Conservation (phyloP, 192 early-diverging fungal genomes). For the Oehlia diaphana region DNA sequence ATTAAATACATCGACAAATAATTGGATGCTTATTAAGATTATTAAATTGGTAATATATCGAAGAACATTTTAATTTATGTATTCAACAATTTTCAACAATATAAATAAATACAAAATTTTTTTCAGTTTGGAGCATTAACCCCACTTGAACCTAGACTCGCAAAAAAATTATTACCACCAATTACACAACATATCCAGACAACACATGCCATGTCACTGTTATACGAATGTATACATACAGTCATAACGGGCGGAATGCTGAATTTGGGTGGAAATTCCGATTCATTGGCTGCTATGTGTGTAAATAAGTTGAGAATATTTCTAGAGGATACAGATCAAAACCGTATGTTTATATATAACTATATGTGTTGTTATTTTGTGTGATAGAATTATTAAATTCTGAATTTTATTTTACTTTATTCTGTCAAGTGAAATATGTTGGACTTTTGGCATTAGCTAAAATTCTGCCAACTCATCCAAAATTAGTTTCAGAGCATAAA, state of each 20-base stretch:
- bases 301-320: slow-evolving; percentile 79
- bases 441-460: slow-evolving; percentile 85
- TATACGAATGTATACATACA: slow-evolving; percentile 98
- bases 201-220: slow-evolving; percentile 91
- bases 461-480: slow-evolving; percentile 82
- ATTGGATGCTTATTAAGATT: slow-evolving; percentile 99
- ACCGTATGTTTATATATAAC: slow-evolving; percentile 56
- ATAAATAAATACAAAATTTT: background rate
- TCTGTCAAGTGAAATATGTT: slow-evolving; percentile 78
- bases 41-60: slow-evolving; percentile 79
- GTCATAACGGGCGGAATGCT: slow-evolving; percentile 90
- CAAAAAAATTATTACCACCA: slow-evolving; percentile 83
- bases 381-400: background rate
- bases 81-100: no score
- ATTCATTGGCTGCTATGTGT: slow-evolving; percentile 78
- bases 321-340: slow-evolving; percentile 88
- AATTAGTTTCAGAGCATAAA: slow-evolving; percentile 77
- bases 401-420: background rate
- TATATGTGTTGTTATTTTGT: background rate
- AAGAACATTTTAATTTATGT: no score
- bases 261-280: slow-evolving; percentile 52
- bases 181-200: slow-evolving; percentile 82
- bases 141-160: slow-evolving; percentile 90
- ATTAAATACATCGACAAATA: slow-evolving; percentile 87
- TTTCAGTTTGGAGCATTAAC: slow-evolving; percentile 85